A percentile compares a stretch with the other conserved stretches of the same genome.
These are phyloP conservation scores for Colletotrichum salicis DNA, from an alignment of 2,329 filamentous ascomycete genomes.

Conservation along the genomic window DNA sequence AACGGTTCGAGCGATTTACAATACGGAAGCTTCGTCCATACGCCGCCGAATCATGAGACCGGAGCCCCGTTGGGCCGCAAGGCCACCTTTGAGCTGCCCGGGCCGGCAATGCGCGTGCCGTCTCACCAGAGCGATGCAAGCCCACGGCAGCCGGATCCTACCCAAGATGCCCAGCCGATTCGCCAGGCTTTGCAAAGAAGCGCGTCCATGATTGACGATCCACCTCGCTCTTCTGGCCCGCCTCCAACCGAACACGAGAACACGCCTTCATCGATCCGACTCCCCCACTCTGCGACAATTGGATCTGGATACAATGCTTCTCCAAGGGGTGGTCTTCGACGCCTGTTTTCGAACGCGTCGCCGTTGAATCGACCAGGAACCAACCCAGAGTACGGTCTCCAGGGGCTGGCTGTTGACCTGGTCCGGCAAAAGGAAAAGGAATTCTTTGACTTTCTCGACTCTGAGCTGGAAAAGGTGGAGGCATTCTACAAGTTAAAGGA, in stretches of 20 bases:
- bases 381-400: constrained; percentile 55
- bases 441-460: constrained; percentile 87
- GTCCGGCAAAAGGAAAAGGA: constrained; percentile 81
- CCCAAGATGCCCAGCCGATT: constrained; percentile 34
- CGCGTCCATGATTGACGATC: constrained; percentile 42
- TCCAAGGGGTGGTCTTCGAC: constrained; percentile 42
- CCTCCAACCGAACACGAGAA: constrained; percentile 7
- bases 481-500: constrained; percentile 90
- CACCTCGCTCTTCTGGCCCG: not conserved
- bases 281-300: constrained; percentile 26
- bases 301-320: constrained; percentile 17
- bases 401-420: constrained; percentile 60
- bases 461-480: constrained; percentile 91
- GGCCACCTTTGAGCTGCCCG: constrained; percentile 61
- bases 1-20: constrained; percentile 51
- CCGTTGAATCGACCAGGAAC: constrained; percentile 48
- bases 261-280: constrained; percentile 18
- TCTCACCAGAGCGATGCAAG: constrained; percentile 42
- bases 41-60: constrained; percentile 47
- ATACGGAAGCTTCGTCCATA: constrained; percentile 65
- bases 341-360: constrained; percentile 53
- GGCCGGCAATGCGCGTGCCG: constrained; percentile 60
- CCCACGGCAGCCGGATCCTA: constrained; percentile 27
- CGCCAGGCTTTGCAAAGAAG: constrained; percentile 49
- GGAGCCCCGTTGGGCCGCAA: constrained; percentile 39